Percentiles rank a stretch among this genome's conserved stretches.
These are phyloP conservation scores for Grosmannia penicillata DNA, from an alignment of 2,329 filamentous ascomycete genomes.

Conservation along the genomic window DNA sequence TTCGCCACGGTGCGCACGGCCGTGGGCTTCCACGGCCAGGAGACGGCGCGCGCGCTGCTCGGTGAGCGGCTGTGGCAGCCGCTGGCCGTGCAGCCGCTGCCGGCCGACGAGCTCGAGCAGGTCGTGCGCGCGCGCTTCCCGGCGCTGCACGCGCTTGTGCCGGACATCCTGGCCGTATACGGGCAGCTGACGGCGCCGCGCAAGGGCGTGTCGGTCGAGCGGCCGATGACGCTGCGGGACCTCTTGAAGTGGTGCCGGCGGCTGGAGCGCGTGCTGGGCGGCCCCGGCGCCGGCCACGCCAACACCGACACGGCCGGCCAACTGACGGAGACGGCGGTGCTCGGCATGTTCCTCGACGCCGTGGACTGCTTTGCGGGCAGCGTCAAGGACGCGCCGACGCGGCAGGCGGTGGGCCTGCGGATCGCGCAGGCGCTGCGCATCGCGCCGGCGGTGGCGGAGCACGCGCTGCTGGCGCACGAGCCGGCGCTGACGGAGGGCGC, in stretches of 20 bases:
- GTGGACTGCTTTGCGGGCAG: conserved; percentile 84
- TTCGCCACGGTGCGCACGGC: conserved; percentile 81
- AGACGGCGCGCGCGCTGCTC: conserved; percentile 59
- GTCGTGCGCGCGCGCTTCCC: conserved; percentile 62
- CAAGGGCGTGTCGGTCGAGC: conserved; percentile 23
- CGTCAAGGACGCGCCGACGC: conserved; percentile 50
- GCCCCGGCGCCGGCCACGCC: conserved; percentile 47
- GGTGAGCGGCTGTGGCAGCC: conserved; percentile 77
- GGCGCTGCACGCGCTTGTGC: conserved; percentile 46
- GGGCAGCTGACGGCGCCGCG: conserved; percentile 29
- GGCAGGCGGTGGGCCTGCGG: conserved; percentile 43
- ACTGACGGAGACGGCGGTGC: conserved; percentile 56
- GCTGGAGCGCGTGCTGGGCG: conserved; percentile 51
- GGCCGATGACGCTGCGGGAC: conserved; percentile 47
- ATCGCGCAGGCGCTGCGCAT: conserved; percentile 84
- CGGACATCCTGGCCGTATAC: conserved; percentile 45
- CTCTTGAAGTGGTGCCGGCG: conserved; percentile 84
- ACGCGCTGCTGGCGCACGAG: conserved; percentile 60
- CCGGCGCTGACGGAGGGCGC: conserved; percentile 52
- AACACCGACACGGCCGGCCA: conserved; percentile 34
- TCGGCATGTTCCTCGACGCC: conserved; percentile 86
- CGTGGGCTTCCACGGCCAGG: conserved; percentile 49
- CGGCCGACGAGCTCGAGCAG: conserved; percentile 54
- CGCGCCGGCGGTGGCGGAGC: conserved; percentile 64
- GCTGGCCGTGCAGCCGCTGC: conserved; percentile 53